Base-by-base conservation (phyloP, 2,329 filamentous ascomycete genomes). In the Anisogramma anomala region DNA sequence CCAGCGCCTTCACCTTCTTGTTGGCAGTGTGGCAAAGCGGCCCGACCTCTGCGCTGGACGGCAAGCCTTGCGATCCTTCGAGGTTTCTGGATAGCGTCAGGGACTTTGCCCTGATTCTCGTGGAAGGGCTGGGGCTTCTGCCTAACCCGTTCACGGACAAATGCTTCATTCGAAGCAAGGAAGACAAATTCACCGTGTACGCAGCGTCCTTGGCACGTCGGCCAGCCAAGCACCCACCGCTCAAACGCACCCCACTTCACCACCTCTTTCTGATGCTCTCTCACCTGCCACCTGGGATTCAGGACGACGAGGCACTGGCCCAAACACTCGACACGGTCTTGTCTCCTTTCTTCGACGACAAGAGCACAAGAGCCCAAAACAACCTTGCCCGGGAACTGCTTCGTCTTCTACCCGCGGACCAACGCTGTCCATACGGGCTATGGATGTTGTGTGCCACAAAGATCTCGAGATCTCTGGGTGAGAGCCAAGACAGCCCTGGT, bases 1-100 rank as follows among this genome's bases (percentile, higher is more conserved):
- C 83, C 17, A 70, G 76, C 31, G 69, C 87, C 17, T 70, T 89
- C 36, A 77, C 77, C 31, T 61, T 87, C 17, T 63, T 94, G 6
- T 72, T 77, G 36, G 74, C 71, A 19, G 59, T 88, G 2, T 94
- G 87, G 85, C 66, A 66, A 14, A 57, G 54, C 10, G 75, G 74
- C 14, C 42, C 36, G 14, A n/a, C 13, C 13, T 9, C 33, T 8
- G 22, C 13, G 17, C 60, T 74, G 67, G 56, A 71, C 55, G 31
- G 68, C 66, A 54, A 77, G 59, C 50, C 63, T 60, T 50, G 54
- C 13, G 48, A 62, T 64, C 45, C 61, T 53, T 34, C 68, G 55
- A 55, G 74, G 18, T 77, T 79, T 22, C 60, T 82, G 18, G 62
- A 66, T 3, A 70, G 71, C 7, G 69, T 73, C 27, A 66, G 70